Percentiles rank a stretch among this genome's conserved stretches.
phyloP scores from a whole-genome alignment of 179 eudicot species.

The Silene vulgaris region DNA sequence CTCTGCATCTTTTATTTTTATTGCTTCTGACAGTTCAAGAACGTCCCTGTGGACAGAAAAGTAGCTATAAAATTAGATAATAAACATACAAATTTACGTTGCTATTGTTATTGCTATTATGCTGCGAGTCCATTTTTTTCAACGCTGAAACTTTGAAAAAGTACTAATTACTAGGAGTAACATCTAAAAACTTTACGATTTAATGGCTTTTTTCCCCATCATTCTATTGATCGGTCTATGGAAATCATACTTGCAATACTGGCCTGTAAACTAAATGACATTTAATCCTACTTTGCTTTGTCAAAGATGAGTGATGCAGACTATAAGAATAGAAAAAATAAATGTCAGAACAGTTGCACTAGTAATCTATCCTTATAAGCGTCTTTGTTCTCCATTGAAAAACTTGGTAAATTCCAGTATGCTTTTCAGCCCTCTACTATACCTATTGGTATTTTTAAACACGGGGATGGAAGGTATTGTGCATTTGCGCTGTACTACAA shows the following conservation, averaged over 20 bases:
- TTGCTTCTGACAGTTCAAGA: constrained; percentile 72
- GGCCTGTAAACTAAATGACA: neutral
- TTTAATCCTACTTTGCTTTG: neutral
- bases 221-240: neutral
- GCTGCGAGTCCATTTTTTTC: neutral
- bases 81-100: constrained; percentile 8
- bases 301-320: neutral
- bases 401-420: neutral
- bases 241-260: neutral
- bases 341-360: neutral
- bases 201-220: neutral
- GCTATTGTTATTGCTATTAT: neutral
- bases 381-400: neutral
- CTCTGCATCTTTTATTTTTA: constrained; percentile 75
- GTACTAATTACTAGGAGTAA: neutral
- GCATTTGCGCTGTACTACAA: neutral
- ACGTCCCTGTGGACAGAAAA: constrained; percentile 53
- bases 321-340: neutral
- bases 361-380: neutral
- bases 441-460: constrained; percentile 1
- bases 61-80: neutral
- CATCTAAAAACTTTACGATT: neutral
- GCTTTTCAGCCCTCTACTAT: neutral
- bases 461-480: neutral
- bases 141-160: constrained; percentile 6